Conservation (phyloP, 768 basidiomycete species). For the Russula virescens region DNA sequence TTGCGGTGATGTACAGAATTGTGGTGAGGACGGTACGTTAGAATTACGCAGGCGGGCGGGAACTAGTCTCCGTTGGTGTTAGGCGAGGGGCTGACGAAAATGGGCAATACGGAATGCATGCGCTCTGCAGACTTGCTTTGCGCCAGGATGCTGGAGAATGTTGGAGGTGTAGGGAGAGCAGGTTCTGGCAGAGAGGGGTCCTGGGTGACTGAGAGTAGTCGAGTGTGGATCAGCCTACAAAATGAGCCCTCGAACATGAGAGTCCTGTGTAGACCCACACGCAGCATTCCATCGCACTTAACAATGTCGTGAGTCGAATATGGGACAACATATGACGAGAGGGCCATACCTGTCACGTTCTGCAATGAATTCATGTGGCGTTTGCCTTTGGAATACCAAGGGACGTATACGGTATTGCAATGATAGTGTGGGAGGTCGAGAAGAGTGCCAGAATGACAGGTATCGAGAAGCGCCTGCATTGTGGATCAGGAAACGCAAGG, state of each 20-base stretch:
- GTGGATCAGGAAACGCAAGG: background rate
- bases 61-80: background rate
- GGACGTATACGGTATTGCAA: constrained; percentile 25
- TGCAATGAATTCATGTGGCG: constrained; percentile 23
- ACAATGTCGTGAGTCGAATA: background rate
- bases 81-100: constrained; percentile 14
- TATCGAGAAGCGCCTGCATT: constrained; percentile 25
- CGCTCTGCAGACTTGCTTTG: background rate
- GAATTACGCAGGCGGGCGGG: constrained; percentile 1
- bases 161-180: background rate
- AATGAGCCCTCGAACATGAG: background rate
- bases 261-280: background rate
- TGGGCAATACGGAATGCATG: constrained; percentile 8
- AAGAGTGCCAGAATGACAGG: constrained; percentile 26
- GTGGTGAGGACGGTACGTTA: constrained; percentile 11
- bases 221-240: background rate
- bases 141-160: background rate
- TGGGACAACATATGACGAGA: background rate
- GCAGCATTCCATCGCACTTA: constrained; percentile 13
- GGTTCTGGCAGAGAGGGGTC: background rate
- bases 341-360: constrained; percentile 21
- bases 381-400: constrained; percentile 23
- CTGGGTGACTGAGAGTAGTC: background rate
- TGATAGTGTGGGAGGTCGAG: constrained; percentile 25
- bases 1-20: constrained; percentile 22